Conservation (phyloP, 495 filamentous ascomycete species). For the Neurospora sp. region DNA sequence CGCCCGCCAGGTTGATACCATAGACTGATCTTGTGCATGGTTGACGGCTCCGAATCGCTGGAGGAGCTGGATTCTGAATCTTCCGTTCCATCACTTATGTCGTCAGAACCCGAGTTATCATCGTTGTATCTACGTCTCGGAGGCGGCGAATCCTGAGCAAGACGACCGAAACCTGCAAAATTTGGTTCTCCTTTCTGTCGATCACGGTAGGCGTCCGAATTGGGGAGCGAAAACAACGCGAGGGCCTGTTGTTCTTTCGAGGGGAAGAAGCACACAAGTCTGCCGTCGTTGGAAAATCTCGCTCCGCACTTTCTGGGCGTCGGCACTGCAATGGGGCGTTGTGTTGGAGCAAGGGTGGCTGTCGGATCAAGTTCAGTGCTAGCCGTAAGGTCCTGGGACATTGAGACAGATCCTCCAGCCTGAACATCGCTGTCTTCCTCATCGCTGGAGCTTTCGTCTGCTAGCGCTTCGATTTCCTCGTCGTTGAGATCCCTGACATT, state of each 20-base stretch:
- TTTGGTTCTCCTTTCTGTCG: slow-evolving; percentile 54
- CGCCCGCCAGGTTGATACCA: slow-evolving; percentile 34
- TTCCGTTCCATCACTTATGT: slow-evolving; percentile 43
- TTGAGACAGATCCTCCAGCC: slow-evolving; percentile 37
- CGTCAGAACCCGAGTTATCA: slow-evolving; percentile 41
- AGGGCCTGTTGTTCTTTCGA: slow-evolving; percentile 65
- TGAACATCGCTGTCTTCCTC: slow-evolving; percentile 64
- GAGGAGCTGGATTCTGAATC: slow-evolving; percentile 57
- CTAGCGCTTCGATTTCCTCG: slow-evolving; percentile 46
- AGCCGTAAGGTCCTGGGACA: slow-evolving; percentile 46
- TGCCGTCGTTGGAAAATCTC: slow-evolving; percentile 66
- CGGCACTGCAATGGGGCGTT: slow-evolving; percentile 68
- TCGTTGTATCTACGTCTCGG: slow-evolving; percentile 39
- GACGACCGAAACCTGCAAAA: slow-evolving; percentile 83
- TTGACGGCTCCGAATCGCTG: slow-evolving; percentile 61
- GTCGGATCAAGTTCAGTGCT: slow-evolving; percentile 38
- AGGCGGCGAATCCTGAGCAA: slow-evolving; percentile 43
- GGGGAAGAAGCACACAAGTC: slow-evolving; percentile 78
- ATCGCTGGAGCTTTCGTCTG: slow-evolving; percentile 70
- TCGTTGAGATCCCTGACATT: slow-evolving; percentile 50
- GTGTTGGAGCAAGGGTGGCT: slow-evolving; percentile 44
- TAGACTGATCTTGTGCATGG: slow-evolving; percentile 38
- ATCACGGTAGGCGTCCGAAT: slow-evolving; percentile 51
- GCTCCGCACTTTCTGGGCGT: slow-evolving; percentile 66
- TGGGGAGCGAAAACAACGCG: slow-evolving; percentile 48